Evolutionary conservation across 495 filamentous ascomycete species (phyloP).

Genomic region (Neurospora hispaniola): DNA sequence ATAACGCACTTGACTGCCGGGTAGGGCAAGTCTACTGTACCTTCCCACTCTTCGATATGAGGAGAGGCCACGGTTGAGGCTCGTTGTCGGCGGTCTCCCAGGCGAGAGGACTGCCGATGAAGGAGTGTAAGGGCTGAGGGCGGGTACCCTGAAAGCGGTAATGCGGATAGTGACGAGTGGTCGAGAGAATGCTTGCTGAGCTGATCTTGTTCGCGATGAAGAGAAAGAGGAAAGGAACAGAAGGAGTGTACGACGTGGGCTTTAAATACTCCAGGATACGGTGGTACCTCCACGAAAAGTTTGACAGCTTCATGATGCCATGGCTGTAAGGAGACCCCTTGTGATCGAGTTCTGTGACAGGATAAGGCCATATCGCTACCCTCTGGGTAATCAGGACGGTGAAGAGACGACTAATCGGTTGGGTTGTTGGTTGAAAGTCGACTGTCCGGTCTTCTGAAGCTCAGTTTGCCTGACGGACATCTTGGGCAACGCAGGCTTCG

Average conservation of each 20-base stretch:
- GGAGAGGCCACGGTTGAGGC: not conserved
- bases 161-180: not conserved
- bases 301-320: not conserved
- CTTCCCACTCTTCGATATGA: not conserved
- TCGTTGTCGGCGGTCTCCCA: not conserved
- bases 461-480: not conserved
- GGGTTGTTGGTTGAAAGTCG: not conserved
- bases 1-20: conserved; percentile 22
- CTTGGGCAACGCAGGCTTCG: not conserved
- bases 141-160: not conserved
- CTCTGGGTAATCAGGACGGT: not conserved
- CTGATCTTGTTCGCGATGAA: not conserved
- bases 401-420: not conserved
- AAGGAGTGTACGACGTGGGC: not conserved
- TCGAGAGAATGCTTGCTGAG: not conserved
- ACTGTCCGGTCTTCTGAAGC: not conserved
- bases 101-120: not conserved
- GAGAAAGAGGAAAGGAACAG: not conserved
- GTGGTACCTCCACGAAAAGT: not conserved
- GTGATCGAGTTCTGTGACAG: not conserved
- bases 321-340: not conserved
- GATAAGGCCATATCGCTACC: not conserved
- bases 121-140: not conserved
- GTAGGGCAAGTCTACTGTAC: conserved; percentile 9
- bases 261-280: not conserved